Conservation (phyloP, 106 monocot genomes). For the Acorus calamus region DNA sequence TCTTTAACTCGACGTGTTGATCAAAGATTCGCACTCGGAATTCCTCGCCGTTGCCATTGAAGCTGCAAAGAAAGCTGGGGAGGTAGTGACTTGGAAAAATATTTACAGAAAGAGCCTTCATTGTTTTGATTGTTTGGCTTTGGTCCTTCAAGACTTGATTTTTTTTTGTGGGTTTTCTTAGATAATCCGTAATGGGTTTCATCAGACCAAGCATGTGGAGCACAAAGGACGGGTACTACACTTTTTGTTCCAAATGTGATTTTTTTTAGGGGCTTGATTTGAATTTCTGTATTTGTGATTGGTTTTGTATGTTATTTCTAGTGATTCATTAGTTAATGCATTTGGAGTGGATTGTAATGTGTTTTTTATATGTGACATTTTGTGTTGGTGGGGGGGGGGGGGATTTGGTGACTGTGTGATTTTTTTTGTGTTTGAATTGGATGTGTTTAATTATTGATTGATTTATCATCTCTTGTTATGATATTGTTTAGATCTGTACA, state of each 20-base stretch:
- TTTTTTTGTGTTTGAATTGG: no score
- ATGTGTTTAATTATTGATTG: no score
- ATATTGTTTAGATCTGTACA: no score
- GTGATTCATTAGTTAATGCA: no score
- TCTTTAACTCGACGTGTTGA: no score
- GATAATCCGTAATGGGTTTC: constrained; percentile 64
- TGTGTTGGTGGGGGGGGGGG: no score
- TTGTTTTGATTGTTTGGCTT: background rate
- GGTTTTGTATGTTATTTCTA: background rate
- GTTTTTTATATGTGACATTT: no score
- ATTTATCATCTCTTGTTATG: no score
- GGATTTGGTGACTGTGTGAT: no score
- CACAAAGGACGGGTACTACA: constrained; percentile 63
- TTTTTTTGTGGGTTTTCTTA: constrained; percentile 11
- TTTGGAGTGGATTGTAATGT: no score
- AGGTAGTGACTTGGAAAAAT: background rate
- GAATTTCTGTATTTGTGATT: background rate
- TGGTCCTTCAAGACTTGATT: background rate
- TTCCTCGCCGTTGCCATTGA: constrained; percentile 22
- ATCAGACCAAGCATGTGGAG: constrained; percentile 79
- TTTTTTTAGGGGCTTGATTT: background rate
- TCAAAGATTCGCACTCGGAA: constrained; percentile 10
- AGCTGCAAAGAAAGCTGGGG: constrained; percentile 22
- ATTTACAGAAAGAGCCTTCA: background rate
- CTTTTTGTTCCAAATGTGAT: background rate